A percentile compares a stretch with the other conserved stretches of the same genome.
Evolutionary conservation across 495 filamentous ascomycete species (phyloP).

Genomic region (Neurospora intermedia): DNA sequence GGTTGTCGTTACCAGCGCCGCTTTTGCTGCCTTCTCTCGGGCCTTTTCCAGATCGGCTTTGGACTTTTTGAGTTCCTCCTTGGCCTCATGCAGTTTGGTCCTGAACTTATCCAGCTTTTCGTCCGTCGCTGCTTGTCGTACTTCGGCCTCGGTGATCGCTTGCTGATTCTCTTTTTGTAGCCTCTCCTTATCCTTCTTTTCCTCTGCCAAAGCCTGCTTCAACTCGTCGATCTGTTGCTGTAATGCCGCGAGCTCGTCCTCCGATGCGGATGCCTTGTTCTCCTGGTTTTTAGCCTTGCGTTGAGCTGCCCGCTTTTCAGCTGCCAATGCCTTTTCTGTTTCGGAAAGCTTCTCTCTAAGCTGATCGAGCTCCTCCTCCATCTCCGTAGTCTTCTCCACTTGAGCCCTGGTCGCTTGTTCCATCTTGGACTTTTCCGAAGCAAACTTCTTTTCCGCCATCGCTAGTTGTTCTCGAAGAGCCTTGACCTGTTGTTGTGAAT

Average conservation of each 20-base stretch:
- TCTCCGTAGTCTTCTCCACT: slow-evolving; percentile 16
- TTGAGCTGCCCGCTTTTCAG: slow-evolving; percentile 43
- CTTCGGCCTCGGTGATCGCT: slow-evolving; percentile 38
- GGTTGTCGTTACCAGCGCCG: slow-evolving; percentile 12
- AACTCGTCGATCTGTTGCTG: slow-evolving; percentile 23
- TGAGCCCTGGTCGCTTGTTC: slow-evolving; percentile 20
- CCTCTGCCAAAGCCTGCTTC: slow-evolving; percentile 27
- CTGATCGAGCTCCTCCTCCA: slow-evolving; percentile 27
- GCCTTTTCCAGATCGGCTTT: slow-evolving; percentile 35
- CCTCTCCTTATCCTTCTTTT: slow-evolving; percentile 31
- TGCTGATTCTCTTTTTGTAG: slow-evolving; percentile 27
- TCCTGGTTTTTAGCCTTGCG: slow-evolving; percentile 37
- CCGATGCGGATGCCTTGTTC: slow-evolving; percentile 11
- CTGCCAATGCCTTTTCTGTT: slow-evolving; percentile 26
- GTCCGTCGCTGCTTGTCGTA: slow-evolving; percentile 48
- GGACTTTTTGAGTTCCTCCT: slow-evolving; percentile 56
- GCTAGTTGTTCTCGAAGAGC: slow-evolving; percentile 15
- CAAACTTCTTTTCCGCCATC: slow-evolving; percentile 14
- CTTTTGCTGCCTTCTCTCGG: slow-evolving; percentile 15
- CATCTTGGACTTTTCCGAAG: slow-evolving; percentile 27
- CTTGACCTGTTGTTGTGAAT: slow-evolving; percentile 25
- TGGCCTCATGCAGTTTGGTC: slow-evolving; percentile 53
- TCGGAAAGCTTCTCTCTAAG: slow-evolving; percentile 43
- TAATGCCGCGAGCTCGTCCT: slow-evolving; percentile 27
- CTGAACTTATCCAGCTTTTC: slow-evolving; percentile 56